Evolutionary conservation across 2,329 filamentous ascomycete species (phyloP), one percentile per base, ranked within the genome.

Genomic region (Nemania sp.): DNA sequence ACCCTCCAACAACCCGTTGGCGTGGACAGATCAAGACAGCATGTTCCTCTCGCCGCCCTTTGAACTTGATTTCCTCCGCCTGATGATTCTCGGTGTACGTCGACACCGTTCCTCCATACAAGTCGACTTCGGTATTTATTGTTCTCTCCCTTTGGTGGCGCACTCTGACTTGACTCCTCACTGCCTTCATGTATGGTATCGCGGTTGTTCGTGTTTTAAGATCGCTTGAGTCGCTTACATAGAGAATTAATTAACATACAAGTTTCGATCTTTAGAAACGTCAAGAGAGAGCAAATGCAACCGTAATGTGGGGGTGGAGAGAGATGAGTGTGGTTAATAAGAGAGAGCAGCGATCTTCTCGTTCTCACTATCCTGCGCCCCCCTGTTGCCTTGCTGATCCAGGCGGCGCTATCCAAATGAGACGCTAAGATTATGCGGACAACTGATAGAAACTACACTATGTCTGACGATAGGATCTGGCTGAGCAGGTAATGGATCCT

Each of bases 261-360:
- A 41, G 38, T 41, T 41, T 41, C 38, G 11, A 41, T 10, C 15
- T 41, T 15, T 5, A 41, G 11, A 41, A 41, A 41, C 38, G 7
- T 35, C 49, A 32, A 38, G 7, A 58, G 54, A 54, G 22, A 63
- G 47, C 45, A 45, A 60, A 32, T 20, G 15, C 11, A 2, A 15
- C 38, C 43, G n/a, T 22, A 32, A 41, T 67, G 67, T 69, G 67
- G 67, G 67, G 67, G 67, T 69, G 67, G 67, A 69, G 64, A n/a
- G n/a, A n/a, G n/a, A n/a, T 43, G 67, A 69, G 64, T 38, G 45
- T 8, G n/a, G 54, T 69, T 69, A 66, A 61, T 61, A 58, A 61
- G 60, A 51, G n/a, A 61, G 60, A 51, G n/a, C 18, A 22, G 27
- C 13, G 47, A 56, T 26, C 41, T 35, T n/a, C 45, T 49, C 49